These are phyloP conservation scores for Micractinium sp. DNA, from an alignment of 139 green algal species.

Conservation along the genomic window DNA sequence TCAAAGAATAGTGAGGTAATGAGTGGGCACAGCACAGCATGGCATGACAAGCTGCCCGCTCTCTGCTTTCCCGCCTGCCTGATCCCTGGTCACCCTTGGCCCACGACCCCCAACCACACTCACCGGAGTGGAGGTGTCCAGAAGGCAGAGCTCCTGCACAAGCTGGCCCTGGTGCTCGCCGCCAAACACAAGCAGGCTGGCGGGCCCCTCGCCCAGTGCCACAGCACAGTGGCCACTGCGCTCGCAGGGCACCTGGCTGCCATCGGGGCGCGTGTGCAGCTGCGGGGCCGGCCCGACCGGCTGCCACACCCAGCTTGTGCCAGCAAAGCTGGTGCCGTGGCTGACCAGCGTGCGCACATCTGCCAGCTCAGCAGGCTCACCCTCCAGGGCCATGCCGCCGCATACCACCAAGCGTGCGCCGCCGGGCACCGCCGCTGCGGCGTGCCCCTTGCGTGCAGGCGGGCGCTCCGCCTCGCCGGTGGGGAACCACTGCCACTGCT, in stretches of 20 bases:
- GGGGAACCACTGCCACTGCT: conserved; percentile 64
- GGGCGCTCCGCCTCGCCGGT: conserved; percentile 48
- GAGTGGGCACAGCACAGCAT: background rate
- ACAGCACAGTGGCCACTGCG: conserved; percentile 55
- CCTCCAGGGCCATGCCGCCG: conserved; percentile 63
- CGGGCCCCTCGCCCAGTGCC: conserved; percentile 41
- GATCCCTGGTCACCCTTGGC: too few relatives aligned
- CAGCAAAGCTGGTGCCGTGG: conserved; percentile 4
- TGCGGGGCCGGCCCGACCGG: background rate
- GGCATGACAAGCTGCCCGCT: background rate
- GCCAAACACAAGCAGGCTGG: conserved; percentile 66
- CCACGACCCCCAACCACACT: background rate
- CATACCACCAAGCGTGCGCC: conserved; percentile 67
- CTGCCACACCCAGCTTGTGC: conserved; percentile 18
- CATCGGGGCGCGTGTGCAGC: conserved; percentile 5
- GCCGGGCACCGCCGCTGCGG: conserved; percentile 32
- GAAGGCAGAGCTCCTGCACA: conserved; percentile 52
- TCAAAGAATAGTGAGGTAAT: background rate
- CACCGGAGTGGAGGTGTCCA: conserved; percentile 19
- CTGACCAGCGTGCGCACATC: conserved; percentile 7
- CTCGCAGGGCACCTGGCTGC: background rate
- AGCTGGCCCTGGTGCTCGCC: conserved; percentile 68
- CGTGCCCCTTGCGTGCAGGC: conserved; percentile 55
- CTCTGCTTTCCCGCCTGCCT: background rate
- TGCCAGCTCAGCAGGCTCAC: conserved; percentile 30